A percentile compares a stretch with the other conserved stretches of the same genome.
Evolutionary conservation across 257 asterid genomes (phyloP).

Genomic region (Coffea eugenioides): DNA sequence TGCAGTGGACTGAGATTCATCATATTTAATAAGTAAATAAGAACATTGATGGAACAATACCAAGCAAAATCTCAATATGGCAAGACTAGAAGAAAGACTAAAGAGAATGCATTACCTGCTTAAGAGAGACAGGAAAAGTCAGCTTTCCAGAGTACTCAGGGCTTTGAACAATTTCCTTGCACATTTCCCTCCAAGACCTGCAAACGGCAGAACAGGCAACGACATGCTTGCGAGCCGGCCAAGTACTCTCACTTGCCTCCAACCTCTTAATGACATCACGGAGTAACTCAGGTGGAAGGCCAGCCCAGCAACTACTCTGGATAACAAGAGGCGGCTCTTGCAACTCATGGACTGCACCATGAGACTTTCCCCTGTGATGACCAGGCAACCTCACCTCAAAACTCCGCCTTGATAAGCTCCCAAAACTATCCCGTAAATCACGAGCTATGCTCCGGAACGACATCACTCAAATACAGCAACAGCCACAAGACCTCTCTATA

Average conservation of each 20-base stretch:
- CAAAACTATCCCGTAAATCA: slow-evolving; percentile 77
- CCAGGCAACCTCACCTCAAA: slow-evolving; percentile 56
- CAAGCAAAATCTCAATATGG: too few relatives aligned
- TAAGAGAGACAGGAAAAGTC: slow-evolving; percentile 79
- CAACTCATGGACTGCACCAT: slow-evolving; percentile 74
- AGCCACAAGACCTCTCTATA: slow-evolving; percentile 14
- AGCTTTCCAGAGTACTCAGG: slow-evolving; percentile 66
- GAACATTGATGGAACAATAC: too few relatives aligned
- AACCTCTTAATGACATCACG: slow-evolving; percentile 72
- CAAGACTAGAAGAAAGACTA: not conserved
- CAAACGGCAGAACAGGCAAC: slow-evolving; percentile 90
- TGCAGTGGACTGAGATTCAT: not conserved
- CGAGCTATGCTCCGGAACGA: slow-evolving; percentile 83
- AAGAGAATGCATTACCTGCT: slow-evolving; percentile 46
- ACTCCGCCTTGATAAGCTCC: slow-evolving; percentile 73
- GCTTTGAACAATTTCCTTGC: slow-evolving; percentile 65
- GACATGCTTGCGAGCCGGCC: slow-evolving; percentile 82
- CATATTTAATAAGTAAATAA: not conserved
- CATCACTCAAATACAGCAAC: slow-evolving; percentile 38
- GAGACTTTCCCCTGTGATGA: slow-evolving; percentile 59
- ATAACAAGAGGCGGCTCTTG: slow-evolving; percentile 55
- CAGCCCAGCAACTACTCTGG: slow-evolving; percentile 86
- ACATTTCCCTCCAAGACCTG: slow-evolving; percentile 85
- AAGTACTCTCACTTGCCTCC: slow-evolving; percentile 76
- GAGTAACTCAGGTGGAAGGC: slow-evolving; percentile 79